Conservation (phyloP, 805 yeast genomes). For the Metschnikowia rubicola region DNA sequence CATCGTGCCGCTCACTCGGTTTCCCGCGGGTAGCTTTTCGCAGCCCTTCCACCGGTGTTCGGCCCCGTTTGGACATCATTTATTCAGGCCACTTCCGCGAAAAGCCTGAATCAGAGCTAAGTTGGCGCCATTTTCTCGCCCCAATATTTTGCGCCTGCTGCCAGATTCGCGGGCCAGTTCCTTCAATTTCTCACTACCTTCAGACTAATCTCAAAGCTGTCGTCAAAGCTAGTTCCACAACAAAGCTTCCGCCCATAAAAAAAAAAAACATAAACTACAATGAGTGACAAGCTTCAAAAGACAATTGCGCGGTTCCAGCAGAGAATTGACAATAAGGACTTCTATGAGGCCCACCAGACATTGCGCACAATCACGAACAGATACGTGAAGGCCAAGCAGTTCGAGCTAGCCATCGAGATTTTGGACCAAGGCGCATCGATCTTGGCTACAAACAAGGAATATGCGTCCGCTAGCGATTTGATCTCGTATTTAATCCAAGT, state of each 20-base stretch:
- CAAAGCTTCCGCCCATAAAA: background rate
- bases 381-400: conserved; percentile 66
- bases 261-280: background rate
- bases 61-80: too few relatives aligned
- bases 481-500: conserved; percentile 69
- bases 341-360: conserved; percentile 95
- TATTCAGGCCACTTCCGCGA: too few relatives aligned
- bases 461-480: conserved; percentile 79
- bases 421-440: conserved; percentile 68
- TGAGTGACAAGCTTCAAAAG: conserved; percentile 46
- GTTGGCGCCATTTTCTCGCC: too few relatives aligned
- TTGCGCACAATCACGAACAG: conserved; percentile 86
- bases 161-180: too few relatives aligned
- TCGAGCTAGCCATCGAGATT: conserved; percentile 67
- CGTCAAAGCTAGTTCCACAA: background rate
- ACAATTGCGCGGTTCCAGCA: conserved; percentile 64
- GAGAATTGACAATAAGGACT: conserved; percentile 70
- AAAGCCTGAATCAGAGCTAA: too few relatives aligned
- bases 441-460: conserved; percentile 65
- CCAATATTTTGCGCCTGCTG: too few relatives aligned
- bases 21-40: too few relatives aligned
- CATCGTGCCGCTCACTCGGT: too few relatives aligned
- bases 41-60: too few relatives aligned
- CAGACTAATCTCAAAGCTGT: too few relatives aligned
- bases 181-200: too few relatives aligned